Base-by-base conservation (phyloP, 441 rosid genomes). In the Adansonia madagascariensis region DNA sequence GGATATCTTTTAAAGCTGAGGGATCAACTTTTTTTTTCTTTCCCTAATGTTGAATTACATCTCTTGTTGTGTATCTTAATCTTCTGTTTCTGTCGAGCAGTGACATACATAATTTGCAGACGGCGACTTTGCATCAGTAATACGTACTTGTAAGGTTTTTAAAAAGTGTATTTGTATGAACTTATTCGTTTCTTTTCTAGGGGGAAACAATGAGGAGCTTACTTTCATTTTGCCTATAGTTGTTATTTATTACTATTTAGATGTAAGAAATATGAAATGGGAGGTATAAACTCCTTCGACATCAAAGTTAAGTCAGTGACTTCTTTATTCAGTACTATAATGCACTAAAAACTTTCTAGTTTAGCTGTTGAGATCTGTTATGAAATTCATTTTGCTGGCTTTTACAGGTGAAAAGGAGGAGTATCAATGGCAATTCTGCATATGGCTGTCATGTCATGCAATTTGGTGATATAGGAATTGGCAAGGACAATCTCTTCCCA, bases 391-490 rank as follows among this genome's bases (percentile, higher is more conserved):
- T 11, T 18, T 80, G 60, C 57, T 80, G 65, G n/a, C 76, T 78
- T 83, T 70, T 81, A 64, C 87, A 91, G 98, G 98, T 96, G 80
- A 96, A 91, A 83, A 80, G 9, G 82, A 92, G 95, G 88, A 96
- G 97, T 47, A 75, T 85, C 17, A 84, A 77, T 78, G 88, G 35
- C 35, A 84, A 85, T 78, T 82, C 77, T 74, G 65, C 71, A 35
- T 89, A 81, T 76, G 96, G 99, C 55, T 96, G 98, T 78, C 99
- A 96, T 84, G 99, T 94, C 80, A 94, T 94, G 98, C 91, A 91
- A 66, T 96, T 87, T 75, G 99, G 99, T 44, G 94, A 92, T 84
- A 68, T 84, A 17, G 84, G 64, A 69, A 86, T 91, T 56, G 84
- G 88, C 89, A 84, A 78, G 81, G 80, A 88, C 12, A 44, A 77